A percentile compares a stretch with the other conserved stretches of the same genome.
These are phyloP conservation scores for Wickerhamomyces sp. DNA, from an alignment of 1,139 yeast genomes.

Conservation along the genomic window DNA sequence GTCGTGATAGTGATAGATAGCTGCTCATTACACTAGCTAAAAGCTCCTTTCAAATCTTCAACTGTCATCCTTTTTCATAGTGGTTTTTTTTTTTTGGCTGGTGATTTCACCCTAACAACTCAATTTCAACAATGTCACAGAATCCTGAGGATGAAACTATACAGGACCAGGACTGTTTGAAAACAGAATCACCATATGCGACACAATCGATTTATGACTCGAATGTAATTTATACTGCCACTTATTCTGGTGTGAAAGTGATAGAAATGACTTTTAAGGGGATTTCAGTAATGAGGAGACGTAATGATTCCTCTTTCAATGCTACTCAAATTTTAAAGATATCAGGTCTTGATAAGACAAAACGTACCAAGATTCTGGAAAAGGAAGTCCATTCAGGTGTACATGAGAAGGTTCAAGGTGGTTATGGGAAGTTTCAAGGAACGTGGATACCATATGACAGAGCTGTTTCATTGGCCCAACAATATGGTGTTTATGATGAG, in stretches of 20 bases:
- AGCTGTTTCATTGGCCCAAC: slow-evolving; percentile 56
- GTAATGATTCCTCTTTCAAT: slow-evolving; percentile 77
- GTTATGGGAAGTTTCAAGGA: slow-evolving; percentile 93
- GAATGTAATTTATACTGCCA: slow-evolving; percentile 47
- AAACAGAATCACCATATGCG: slow-evolving; percentile 5
- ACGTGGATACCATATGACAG: slow-evolving; percentile 81
- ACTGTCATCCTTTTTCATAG: no score
- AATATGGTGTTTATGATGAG: slow-evolving; percentile 59
- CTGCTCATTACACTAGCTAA: no score
- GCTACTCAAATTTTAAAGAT: slow-evolving; percentile 88
- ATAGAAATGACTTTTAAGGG: slow-evolving; percentile 66
- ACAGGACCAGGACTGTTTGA: slow-evolving; percentile 2
- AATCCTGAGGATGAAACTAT: background rate
- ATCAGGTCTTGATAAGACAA: slow-evolving; percentile 83
- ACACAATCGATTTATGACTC: slow-evolving; percentile 6
- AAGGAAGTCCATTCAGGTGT: slow-evolving; percentile 80
- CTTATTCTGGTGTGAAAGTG: slow-evolving; percentile 63
- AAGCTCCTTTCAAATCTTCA: no score
- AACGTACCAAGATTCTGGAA: slow-evolving; percentile 79
- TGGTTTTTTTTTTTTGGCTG: no score
- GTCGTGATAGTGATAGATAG: background rate
- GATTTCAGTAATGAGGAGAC: slow-evolving; percentile 80
- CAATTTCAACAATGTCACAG: background rate
- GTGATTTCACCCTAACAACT: background rate
- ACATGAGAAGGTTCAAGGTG: slow-evolving; percentile 94